phyloP scores from a whole-genome alignment of 2,329 filamentous ascomycete species.

The Furcasterigmium sp. region DNA sequence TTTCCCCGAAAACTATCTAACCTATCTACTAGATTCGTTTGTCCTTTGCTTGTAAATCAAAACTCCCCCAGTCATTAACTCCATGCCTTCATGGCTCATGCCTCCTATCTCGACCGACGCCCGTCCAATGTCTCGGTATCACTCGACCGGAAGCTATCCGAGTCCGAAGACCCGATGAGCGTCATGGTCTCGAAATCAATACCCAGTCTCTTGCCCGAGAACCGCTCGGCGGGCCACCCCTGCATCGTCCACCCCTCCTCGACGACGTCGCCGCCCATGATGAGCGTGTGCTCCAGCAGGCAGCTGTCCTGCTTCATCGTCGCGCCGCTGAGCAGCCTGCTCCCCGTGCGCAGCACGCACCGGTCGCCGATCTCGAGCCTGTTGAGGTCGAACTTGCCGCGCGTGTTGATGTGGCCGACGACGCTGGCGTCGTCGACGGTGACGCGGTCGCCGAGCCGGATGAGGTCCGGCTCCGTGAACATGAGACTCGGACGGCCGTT shows the following conservation, averaged over 20 bases:
- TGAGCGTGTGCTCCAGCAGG: constrained; percentile 51
- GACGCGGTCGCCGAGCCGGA: constrained; percentile 47
- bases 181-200: constrained; percentile 3
- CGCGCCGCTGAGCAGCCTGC: constrained; percentile 46
- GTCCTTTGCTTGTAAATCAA: too few species aligned
- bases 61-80: too few species aligned
- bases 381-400: constrained; percentile 52
- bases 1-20: too few species aligned
- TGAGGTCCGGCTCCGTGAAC: constrained; percentile 53
- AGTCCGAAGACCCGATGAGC: constrained; percentile 4
- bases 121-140: constrained; percentile 7
- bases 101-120: too few species aligned
- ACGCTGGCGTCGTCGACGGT: constrained; percentile 50
- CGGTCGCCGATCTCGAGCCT: constrained; percentile 42
- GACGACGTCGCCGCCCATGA: constrained; percentile 52
- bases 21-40: too few species aligned
- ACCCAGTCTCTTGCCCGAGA: constrained; percentile 16
- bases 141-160: constrained; percentile 5
- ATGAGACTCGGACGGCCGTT: constrained; percentile 45
- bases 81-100: too few species aligned
- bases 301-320: constrained; percentile 47
- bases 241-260: constrained; percentile 45
- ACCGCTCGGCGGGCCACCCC: constrained; percentile 47
- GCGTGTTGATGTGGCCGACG: constrained; percentile 51
- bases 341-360: constrained; percentile 46